Evolutionary conservation across 2,329 filamentous ascomycete species (phyloP), one percentile per base, ranked within the genome.

Genomic region (Cladorrhinum sp.): DNA sequence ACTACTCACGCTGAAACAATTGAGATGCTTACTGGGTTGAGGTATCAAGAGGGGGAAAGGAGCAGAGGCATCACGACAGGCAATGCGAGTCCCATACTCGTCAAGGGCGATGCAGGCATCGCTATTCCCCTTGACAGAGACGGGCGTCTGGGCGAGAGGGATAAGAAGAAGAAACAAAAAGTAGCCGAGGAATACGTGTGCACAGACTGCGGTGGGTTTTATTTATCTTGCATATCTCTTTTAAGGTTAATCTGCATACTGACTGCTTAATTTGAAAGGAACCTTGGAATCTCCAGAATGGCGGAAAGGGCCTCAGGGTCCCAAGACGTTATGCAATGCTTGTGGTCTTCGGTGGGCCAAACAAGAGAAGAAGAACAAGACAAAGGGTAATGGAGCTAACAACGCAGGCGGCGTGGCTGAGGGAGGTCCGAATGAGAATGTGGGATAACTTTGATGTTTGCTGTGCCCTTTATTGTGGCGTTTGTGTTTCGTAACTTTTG

Each of bases 281-380:
- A 97, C 92, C 0, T 81, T 96, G 45, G 93, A 97, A 71, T 96
- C 91, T 16, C 93, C 93, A 0, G 93, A 98, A 78, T 98, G 93
- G 93, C 84, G 93, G 64, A 97, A 96, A 74, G 93, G 93, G 0
- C 93, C 93, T 0, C 91, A 85, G 64, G 93, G 93, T 1, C 93
- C 93, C 1, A 97, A 98, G 75, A 97, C 93, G 8, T 78, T 98
- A 12, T 98, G 93, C 76, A 98, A 98, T 77, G 93, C 93, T 7
- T 98, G 93, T 72, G 93, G 93, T 38, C 77, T 89, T 27, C 80
- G 86, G 56, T 89, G 86, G 86, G 86, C 86, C 16, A 86, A 90
- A 84, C 92, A 91, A 71, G 91, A 95, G 72, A 95, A 95, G 80
- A 93, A 92, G 71, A 75, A 71, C 57, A 76, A 73, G 55, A 71